These are phyloP conservation scores for Vigna mungo DNA, from an alignment of 306 rosid species.

Conservation along the genomic window DNA sequence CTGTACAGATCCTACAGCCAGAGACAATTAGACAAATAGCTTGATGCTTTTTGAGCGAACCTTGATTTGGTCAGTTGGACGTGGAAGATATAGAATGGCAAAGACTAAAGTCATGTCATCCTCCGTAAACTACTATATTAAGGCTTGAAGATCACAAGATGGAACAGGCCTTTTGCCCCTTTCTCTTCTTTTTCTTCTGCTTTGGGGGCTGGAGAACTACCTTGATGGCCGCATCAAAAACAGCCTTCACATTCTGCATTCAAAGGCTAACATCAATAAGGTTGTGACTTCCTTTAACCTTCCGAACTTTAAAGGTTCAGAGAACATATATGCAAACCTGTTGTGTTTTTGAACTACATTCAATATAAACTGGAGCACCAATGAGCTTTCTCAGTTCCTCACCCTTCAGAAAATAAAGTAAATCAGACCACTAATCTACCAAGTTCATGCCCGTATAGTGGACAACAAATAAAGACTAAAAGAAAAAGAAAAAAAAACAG, in stretches of 20 bases:
- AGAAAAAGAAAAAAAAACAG: not conserved
- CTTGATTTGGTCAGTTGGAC: constrained; percentile 53
- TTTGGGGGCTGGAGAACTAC: constrained; percentile 96
- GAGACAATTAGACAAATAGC: constrained; percentile 51
- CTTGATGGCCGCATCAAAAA: constrained; percentile 92
- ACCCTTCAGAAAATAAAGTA: constrained; percentile 62
- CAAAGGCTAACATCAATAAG: constrained; percentile 24
- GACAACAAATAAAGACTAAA: constrained; percentile 23
- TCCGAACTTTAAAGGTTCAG: constrained; percentile 15
- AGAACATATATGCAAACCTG: constrained; percentile 70
- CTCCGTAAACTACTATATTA: constrained; percentile 38
- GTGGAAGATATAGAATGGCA: constrained; percentile 46
- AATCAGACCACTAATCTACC: constrained; percentile 35
- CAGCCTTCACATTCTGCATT: constrained; percentile 92
- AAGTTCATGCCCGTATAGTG: constrained; percentile 32
- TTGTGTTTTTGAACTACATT: constrained; percentile 97
- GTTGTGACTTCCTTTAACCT: constrained; percentile 5
- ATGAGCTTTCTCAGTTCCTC: constrained; percentile 90
- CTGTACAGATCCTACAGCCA: constrained; percentile 62
- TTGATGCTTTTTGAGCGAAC: constrained; percentile 51
- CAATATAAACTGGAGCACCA: constrained; percentile 85
- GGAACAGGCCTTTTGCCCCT: constrained; percentile 81
- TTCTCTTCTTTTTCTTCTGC: constrained; percentile 82
- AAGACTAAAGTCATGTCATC: constrained; percentile 62
- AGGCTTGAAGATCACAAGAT: constrained; percentile 66